Conservation (phyloP, 345 rosid genomes). For the Mercurialis annua region DNA sequence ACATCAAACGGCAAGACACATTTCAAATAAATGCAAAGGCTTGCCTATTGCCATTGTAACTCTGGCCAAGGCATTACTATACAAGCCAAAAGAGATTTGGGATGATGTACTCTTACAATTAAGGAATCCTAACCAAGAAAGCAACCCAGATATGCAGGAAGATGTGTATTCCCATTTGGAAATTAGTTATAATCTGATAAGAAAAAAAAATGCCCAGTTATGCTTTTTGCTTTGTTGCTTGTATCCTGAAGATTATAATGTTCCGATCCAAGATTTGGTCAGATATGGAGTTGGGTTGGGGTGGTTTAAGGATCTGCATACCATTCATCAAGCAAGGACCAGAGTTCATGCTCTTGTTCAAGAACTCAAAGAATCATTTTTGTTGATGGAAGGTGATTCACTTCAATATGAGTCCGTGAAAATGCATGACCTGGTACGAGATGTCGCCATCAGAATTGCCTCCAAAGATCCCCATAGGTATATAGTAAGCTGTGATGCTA, state of each 20-base stretch:
- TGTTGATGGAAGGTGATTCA: neutral
- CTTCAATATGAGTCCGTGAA: neutral
- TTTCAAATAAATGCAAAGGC: constrained; percentile 10
- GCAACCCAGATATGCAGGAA: neutral
- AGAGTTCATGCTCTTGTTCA: neutral
- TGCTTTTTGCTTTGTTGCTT: constrained; percentile 14
- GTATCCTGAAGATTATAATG: constrained; percentile 10
- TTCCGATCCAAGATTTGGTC: constrained; percentile 10
- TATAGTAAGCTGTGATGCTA: neutral
- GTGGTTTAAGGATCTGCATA: constrained; percentile 2
- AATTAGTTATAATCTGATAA: neutral
- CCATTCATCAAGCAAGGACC: neutral
- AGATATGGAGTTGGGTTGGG: constrained; percentile 1
- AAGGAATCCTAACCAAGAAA: neutral
- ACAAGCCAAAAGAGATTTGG: neutral
- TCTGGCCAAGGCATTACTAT: constrained; percentile 9
- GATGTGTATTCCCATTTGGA: neutral
- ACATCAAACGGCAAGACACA: neutral
- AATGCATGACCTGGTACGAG: constrained; percentile 4
- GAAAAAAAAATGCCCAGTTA: neutral
- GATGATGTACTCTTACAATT: neutral
- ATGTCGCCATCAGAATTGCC: neutral
- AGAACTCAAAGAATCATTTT: neutral
- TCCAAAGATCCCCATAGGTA: neutral
- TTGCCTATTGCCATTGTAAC: constrained; percentile 13